These are phyloP conservation scores for Quercus tomentella DNA, from an alignment of 331 rosid genomes.

Conservation along the genomic window DNA sequence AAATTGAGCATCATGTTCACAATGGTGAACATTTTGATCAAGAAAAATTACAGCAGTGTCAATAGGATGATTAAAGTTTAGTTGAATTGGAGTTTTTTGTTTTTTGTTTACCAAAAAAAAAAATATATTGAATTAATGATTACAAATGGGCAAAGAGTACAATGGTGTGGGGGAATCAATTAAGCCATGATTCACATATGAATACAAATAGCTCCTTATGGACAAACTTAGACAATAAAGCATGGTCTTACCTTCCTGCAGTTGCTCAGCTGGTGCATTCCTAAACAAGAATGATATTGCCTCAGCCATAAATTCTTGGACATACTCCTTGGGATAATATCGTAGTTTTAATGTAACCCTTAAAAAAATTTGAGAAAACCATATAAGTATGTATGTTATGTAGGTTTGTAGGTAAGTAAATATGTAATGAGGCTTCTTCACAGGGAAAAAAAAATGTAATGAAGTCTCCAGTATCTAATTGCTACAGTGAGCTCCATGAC, in stretches of 20 bases:
- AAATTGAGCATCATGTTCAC: too few species aligned
- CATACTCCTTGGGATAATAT: slow-evolving; percentile 67
- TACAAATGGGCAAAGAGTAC: neutral
- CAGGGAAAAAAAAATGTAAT: neutral
- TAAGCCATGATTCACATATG: neutral
- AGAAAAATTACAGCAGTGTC: too few species aligned
- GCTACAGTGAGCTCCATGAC: neutral
- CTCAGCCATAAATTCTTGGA: slow-evolving; percentile 86
- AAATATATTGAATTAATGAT: too few species aligned
- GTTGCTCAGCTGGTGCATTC: slow-evolving; percentile 71
- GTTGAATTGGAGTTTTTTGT: too few species aligned
- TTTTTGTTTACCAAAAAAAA: too few species aligned
- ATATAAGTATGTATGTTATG: neutral
- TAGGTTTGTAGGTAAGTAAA: neutral
- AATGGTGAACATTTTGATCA: too few species aligned
- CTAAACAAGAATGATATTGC: slow-evolving; percentile 74
- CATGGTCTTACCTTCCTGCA: slow-evolving; percentile 59
- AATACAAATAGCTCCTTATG: too few species aligned
- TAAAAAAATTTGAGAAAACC: slow-evolving; percentile 18
- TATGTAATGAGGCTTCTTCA: too few species aligned
- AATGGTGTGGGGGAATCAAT: neutral
- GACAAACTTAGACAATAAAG: neutral
- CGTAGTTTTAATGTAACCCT: slow-evolving; percentile 73
- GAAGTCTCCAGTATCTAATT: neutral
- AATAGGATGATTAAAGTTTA: too few species aligned